Evolutionary conservation across 345 rosid species (phyloP).

Genomic region (Hibiscus trionum): DNA sequence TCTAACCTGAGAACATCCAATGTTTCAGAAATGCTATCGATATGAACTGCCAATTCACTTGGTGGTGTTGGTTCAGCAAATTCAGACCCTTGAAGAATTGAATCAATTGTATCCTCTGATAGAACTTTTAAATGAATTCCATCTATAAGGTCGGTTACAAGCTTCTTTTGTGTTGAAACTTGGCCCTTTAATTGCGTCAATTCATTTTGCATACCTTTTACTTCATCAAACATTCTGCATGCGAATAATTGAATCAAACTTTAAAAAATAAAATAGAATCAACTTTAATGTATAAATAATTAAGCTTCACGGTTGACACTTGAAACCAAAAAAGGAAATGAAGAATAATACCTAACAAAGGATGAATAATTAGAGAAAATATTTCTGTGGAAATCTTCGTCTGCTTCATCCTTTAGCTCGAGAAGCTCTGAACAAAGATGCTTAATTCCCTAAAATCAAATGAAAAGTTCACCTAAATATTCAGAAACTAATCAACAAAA

Average conservation of each 20-base stretch:
- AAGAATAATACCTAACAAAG: conserved; percentile 35
- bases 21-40: conserved; percentile 29
- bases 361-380: conserved; percentile 33
- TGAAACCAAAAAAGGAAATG: neutral
- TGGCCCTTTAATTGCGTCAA: conserved; percentile 37
- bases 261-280: neutral
- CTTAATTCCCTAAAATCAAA: conserved; percentile 38
- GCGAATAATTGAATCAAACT: neutral
- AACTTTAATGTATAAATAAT: neutral
- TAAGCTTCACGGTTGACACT: neutral
- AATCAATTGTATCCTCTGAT: conserved; percentile 29
- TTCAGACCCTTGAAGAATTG: conserved; percentile 16
- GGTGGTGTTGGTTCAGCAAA: conserved; percentile 19
- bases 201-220: conserved; percentile 32
- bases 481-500: neutral
- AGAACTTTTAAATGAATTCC: conserved; percentile 19
- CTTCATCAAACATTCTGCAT: conserved; percentile 47
- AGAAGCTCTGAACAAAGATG: conserved; percentile 48
- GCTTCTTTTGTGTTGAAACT: conserved; percentile 30
- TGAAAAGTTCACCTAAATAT: neutral
- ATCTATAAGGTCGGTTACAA: conserved; percentile 35
- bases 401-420: conserved; percentile 49
- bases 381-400: conserved; percentile 45
- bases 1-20: conserved; percentile 39
- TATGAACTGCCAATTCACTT: conserved; percentile 27